Percentiles rank a stretch among this genome's conserved stretches.
These are phyloP conservation scores for Monilinia polystroma DNA, from an alignment of 2,329 filamentous ascomycete species.

Conservation along the genomic window DNA sequence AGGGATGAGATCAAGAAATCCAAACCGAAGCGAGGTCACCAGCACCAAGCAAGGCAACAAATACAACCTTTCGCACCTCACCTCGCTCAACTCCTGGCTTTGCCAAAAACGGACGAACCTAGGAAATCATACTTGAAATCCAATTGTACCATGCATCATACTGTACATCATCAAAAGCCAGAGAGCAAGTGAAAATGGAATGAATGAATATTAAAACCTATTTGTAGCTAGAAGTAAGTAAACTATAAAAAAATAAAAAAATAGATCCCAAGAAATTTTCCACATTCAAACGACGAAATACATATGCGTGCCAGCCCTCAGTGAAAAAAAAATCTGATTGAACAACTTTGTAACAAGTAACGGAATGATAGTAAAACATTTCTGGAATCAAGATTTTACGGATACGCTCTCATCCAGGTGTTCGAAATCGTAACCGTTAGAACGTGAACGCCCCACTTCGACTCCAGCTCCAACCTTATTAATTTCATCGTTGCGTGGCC, in stretches of 20 bases:
- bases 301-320: not conserved
- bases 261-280: constrained; percentile 11
- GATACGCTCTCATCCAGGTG: constrained; percentile 20
- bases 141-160: not conserved
- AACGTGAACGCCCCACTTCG: not conserved
- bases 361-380: not conserved
- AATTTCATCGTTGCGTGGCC: constrained; percentile 2
- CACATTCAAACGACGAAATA: not conserved
- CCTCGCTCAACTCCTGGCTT: constrained; percentile 8
- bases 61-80: not conserved
- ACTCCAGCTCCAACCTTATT: not conserved
- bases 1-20: not conserved
- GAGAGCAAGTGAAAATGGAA: not conserved
- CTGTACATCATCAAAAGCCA: not conserved
- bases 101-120: constrained; percentile 3
- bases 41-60: constrained; percentile 11
- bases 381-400: constrained; percentile 16
- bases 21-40: constrained; percentile 9
- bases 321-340: not conserved
- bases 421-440: constrained; percentile 13
- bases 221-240: constrained; percentile 19
- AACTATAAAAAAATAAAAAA: not conserved
- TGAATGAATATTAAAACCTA: constrained; percentile 22
- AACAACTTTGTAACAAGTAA: constrained; percentile 9
- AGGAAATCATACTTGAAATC: not conserved